Percentiles rank a stretch among this genome's conserved stretches.
Conservation (phyloP, 1,284 basidiomycete genomes). For the Rhodotorula sp. region DNA sequence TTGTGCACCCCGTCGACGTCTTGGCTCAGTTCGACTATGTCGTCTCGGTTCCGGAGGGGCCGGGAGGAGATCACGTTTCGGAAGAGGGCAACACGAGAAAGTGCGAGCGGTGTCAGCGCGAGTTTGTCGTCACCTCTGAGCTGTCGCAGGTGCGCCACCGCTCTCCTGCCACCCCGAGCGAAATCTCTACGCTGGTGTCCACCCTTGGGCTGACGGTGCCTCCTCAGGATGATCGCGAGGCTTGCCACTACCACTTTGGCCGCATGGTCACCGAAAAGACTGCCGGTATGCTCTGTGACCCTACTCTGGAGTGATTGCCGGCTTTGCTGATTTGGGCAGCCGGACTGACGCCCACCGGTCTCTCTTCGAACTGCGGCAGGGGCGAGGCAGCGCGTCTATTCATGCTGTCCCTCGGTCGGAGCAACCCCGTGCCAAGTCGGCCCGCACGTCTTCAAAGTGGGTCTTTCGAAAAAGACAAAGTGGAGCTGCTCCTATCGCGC, state of each 20-base stretch:
- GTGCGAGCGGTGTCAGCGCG: slow-evolving; percentile 73
- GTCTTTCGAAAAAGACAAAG: background rate
- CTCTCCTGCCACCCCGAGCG: no score
- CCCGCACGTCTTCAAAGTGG: slow-evolving; percentile 42
- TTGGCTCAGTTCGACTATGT: slow-evolving; percentile 70
- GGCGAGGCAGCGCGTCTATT: slow-evolving; percentile 48
- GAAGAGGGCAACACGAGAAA: slow-evolving; percentile 63
- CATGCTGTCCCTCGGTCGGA: slow-evolving; percentile 42
- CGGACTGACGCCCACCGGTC: background rate
- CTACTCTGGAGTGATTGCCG: no score
- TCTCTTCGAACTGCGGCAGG: slow-evolving; percentile 43
- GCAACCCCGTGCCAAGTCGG: slow-evolving; percentile 45
- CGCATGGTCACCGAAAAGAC: slow-evolving; percentile 60
- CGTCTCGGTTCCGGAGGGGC: slow-evolving; percentile 61
- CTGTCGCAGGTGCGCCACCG: slow-evolving; percentile 44
- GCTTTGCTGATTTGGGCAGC: no score
- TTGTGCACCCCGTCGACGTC: slow-evolving; percentile 53
- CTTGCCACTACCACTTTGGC: slow-evolving; percentile 82
- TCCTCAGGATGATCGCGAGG: slow-evolving; percentile 56
- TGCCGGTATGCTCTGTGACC: slow-evolving; percentile 57
- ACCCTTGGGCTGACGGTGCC: no score
- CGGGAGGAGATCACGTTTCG: slow-evolving; percentile 62
- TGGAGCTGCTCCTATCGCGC: background rate
- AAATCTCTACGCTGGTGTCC: background rate
- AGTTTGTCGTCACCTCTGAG: slow-evolving; percentile 62